phyloP scores from a whole-genome alignment of 2,329 filamentous ascomycete genomes.

The Cytospora chrysosperma region DNA sequence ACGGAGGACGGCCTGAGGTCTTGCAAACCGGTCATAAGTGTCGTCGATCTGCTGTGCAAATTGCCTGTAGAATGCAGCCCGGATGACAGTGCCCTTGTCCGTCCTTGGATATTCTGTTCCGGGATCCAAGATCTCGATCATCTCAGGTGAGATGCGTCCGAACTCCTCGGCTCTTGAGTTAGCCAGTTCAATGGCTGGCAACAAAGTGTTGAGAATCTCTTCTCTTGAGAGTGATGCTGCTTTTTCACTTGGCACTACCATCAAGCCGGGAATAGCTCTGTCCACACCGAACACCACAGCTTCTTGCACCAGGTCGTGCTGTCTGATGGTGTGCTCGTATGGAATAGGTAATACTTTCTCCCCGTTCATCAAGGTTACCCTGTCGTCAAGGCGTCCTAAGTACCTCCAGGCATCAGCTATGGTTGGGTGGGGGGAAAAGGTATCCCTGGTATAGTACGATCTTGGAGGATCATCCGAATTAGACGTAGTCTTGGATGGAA shows the following conservation, averaged over 20 bases:
- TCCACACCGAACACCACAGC: constrained; percentile 57
- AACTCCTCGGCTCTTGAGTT: constrained; percentile 53
- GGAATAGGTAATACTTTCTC: constrained; percentile 48
- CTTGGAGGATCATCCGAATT: constrained; percentile 44
- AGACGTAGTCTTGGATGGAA: constrained; percentile 33
- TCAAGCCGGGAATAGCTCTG: constrained; percentile 49
- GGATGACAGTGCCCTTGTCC: constrained; percentile 58
- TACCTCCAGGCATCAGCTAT: constrained; percentile 46
- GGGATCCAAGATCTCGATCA: constrained; percentile 48
- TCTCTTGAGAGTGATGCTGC: constrained; percentile 36
- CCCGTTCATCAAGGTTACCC: constrained; percentile 46
- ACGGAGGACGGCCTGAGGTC: background rate
- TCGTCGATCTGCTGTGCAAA: constrained; percentile 49
- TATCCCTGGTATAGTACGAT: constrained; percentile 45
- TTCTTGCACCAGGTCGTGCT: constrained; percentile 53
- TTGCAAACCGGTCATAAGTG: constrained; percentile 38
- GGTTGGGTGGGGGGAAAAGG: constrained; percentile 43
- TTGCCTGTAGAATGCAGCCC: constrained; percentile 48
- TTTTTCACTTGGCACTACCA: constrained; percentile 50
- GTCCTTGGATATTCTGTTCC: constrained; percentile 46
- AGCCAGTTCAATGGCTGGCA: constrained; percentile 49
- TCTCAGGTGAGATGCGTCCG: constrained; percentile 50
- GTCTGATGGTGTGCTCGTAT: constrained; percentile 53
- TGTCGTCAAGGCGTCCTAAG: constrained; percentile 44
- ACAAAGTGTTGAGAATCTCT: constrained; percentile 48